Evolutionary conservation across 2,329 filamentous ascomycete genomes (phyloP).

Genomic region (Trichoderma afroharzianum): DNA sequence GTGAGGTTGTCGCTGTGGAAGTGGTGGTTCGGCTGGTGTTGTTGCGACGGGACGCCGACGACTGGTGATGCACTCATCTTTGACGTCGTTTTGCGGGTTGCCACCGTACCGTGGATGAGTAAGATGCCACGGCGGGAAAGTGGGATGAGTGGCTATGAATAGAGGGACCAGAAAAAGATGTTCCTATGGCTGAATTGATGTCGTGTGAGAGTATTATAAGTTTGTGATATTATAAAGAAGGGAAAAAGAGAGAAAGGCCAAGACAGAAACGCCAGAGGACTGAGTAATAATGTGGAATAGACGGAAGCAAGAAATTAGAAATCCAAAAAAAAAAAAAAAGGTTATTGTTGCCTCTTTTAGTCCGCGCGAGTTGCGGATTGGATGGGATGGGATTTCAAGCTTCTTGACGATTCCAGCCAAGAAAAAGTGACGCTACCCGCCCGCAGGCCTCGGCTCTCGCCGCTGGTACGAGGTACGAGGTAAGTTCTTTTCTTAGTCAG

Average conservation of each 20-base stretch:
- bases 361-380: not conserved
- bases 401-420: not conserved
- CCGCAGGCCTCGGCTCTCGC: not conserved
- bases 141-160: not conserved
- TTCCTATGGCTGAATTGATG: not conserved
- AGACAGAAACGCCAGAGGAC: not conserved
- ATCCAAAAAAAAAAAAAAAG: not conserved
- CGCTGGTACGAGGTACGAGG: not conserved
- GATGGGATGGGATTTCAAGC: not conserved
- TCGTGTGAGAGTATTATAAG: not conserved
- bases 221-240: too few species aligned
- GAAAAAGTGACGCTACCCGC: not conserved
- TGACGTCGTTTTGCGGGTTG: not conserved
- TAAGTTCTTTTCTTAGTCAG: not conserved
- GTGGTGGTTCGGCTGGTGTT: not conserved
- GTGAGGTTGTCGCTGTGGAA: not conserved
- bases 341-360: not conserved
- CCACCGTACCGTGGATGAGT: not conserved
- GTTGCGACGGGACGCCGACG: not conserved
- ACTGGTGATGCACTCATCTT: not conserved
- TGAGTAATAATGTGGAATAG: not conserved
- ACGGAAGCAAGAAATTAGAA: not conserved
- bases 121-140: not conserved
- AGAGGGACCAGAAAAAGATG: not conserved
- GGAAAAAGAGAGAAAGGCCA: not conserved